These are phyloP conservation scores for Drechslerella stenobrocha DNA, from an alignment of 2,329 filamentous ascomycete genomes.

Conservation along the genomic window DNA sequence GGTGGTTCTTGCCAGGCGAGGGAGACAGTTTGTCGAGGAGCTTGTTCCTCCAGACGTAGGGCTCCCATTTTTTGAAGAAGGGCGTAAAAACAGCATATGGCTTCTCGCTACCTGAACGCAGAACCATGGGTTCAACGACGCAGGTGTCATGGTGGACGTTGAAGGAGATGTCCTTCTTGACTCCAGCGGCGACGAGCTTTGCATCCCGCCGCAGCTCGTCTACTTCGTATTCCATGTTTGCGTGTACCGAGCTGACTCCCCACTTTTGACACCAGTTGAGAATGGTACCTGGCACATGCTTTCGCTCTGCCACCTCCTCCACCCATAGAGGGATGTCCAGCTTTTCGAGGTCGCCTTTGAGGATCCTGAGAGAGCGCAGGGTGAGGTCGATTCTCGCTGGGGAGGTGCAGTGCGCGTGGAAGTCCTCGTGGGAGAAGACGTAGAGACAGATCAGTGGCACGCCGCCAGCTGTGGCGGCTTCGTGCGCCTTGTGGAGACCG, in stretches of 20 bases:
- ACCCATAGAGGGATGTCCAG: conserved; percentile 78
- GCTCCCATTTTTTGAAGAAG: conserved; percentile 77
- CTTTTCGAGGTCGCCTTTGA: conserved; percentile 69
- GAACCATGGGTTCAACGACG: conserved; percentile 67
- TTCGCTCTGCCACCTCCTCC: conserved; percentile 70
- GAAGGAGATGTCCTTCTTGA: conserved; percentile 68
- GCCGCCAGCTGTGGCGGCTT: conserved; percentile 67
- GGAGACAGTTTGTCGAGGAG: conserved; percentile 68
- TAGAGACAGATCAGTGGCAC: conserved; percentile 77
- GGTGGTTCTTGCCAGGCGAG: conserved; percentile 63
- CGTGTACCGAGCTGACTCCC: conserved; percentile 74
- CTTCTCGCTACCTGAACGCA: conserved; percentile 64
- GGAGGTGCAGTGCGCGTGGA: conserved; percentile 75
- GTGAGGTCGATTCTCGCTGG: conserved; percentile 78
- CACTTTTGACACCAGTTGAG: conserved; percentile 70
- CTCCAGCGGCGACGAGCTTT: conserved; percentile 64
- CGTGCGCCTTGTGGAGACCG: conserved; percentile 67
- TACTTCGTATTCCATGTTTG: conserved; percentile 88
- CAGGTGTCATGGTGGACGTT: conserved; percentile 79
- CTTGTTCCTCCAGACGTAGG: conserved; percentile 70
- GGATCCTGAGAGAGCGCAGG: conserved; percentile 68
- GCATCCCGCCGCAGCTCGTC: conserved; percentile 82
- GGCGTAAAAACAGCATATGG: conserved; percentile 84
- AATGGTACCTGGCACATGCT: conserved; percentile 65
- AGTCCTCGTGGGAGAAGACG: conserved; percentile 79